These are phyloP conservation scores for Tetragonia tetragonoides DNA, from an alignment of 148 eudicot genomes.

Conservation along the genomic window DNA sequence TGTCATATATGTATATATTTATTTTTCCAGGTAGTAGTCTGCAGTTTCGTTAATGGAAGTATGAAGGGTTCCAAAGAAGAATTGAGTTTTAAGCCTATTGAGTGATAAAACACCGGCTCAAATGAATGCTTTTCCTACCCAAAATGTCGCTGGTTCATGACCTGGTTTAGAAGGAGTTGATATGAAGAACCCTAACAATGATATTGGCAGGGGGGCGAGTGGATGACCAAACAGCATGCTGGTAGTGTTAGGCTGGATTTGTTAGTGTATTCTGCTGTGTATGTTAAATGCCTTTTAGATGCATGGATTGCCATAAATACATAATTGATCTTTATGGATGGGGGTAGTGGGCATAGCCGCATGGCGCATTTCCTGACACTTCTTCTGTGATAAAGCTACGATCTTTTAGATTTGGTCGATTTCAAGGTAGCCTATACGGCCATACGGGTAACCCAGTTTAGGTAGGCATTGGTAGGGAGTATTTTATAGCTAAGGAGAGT, in stretches of 20 bases:
- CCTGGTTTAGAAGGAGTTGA: constrained; percentile 30
- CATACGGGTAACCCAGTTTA: constrained; percentile 35
- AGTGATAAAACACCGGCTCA: constrained; percentile 26
- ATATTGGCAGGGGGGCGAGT: constrained; percentile 39
- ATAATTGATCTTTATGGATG: constrained; percentile 1
- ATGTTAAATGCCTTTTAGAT: constrained; percentile 24
- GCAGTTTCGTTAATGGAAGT: constrained; percentile 77
- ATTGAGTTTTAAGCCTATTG: constrained; percentile 21
- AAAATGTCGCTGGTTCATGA: constrained; percentile 28
- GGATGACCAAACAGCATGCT: constrained; percentile 22
- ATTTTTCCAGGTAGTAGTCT: constrained; percentile 62
- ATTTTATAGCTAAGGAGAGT: constrained; percentile 16
- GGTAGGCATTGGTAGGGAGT: constrained; percentile 24
- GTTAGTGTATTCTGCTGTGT: constrained; percentile 38
- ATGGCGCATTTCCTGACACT: not conserved
- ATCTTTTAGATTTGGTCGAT: constrained; percentile 20
- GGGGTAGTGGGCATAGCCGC: constrained; percentile 7
- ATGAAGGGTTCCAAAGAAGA: constrained; percentile 40
- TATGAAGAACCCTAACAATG: constrained; percentile 31
- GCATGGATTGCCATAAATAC: constrained; percentile 17
- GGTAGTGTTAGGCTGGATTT: constrained; percentile 18
- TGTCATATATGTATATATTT: no score
- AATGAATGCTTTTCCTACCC: constrained; percentile 25
- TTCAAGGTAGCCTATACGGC: constrained; percentile 16
- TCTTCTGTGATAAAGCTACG: not conserved